Percentiles rank a stretch among this genome's conserved stretches.
phyloP scores from a whole-genome alignment of 2,329 filamentous ascomycete genomes.

The Aspergillus viridinutans region DNA sequence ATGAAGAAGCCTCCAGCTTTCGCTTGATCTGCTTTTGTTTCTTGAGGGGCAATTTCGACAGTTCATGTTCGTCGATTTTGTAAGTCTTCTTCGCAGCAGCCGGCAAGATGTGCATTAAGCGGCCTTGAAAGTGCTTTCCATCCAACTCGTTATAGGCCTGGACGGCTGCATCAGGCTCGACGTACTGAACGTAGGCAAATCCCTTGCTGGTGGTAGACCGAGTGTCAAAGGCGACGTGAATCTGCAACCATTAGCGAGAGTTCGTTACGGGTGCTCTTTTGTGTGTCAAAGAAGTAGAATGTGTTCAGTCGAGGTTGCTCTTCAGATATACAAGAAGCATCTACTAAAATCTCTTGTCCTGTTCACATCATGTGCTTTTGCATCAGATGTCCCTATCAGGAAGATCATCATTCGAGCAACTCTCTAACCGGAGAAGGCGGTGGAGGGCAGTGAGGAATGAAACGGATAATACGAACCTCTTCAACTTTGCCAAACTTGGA shows the following conservation, averaged over 20 bases:
- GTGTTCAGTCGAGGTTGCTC: constrained; percentile 28
- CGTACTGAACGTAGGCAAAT: constrained; percentile 81
- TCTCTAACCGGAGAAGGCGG: constrained; percentile 13
- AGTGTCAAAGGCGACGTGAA: constrained; percentile 76
- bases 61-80: constrained; percentile 78
- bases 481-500: constrained; percentile 66
- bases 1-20: constrained; percentile 72
- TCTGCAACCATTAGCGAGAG: constrained; percentile 56
- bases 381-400: constrained; percentile 99
- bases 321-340: constrained; percentile 88
- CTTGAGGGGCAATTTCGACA: constrained; percentile 89
- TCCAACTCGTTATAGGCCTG: constrained; percentile 76
- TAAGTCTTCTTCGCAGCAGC: constrained; percentile 76
- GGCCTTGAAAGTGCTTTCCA: constrained; percentile 84
- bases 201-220: constrained; percentile 74
- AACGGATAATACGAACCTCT: constrained; percentile 66
- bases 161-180: constrained; percentile 66
- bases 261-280: constrained; percentile 19
- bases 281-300: constrained; percentile 18
- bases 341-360: constrained; percentile 99
- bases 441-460: constrained; percentile 4
- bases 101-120: constrained; percentile 84
- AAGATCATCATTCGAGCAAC: constrained; percentile 77
- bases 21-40: constrained; percentile 88
- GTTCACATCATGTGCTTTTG: constrained; percentile 82